Evolutionary conservation across 176 grass and related monocot genomes (phyloP).

Genomic region (Microstegium vimineum): DNA sequence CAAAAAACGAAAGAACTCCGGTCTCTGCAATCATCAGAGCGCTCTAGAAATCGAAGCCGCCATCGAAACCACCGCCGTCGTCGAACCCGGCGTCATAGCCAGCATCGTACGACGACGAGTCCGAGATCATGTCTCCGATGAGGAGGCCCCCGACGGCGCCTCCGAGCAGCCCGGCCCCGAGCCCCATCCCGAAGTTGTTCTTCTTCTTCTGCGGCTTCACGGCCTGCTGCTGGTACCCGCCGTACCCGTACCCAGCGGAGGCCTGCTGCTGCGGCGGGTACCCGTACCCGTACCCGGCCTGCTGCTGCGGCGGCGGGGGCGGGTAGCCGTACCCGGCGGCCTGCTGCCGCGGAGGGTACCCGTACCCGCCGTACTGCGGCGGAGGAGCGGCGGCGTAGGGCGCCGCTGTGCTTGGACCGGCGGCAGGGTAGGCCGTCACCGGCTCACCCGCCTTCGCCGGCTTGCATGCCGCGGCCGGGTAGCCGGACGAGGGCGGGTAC

Average conservation of each 20-base stretch:
- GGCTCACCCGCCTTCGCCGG: slow-evolving; percentile 36
- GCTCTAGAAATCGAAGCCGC: slow-evolving; percentile 65
- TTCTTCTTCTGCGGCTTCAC: slow-evolving; percentile 56
- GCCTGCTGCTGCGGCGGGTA: slow-evolving; percentile 24
- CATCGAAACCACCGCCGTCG: slow-evolving; percentile 59
- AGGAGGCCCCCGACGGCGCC: slow-evolving; percentile 70
- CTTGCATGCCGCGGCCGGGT: slow-evolving; percentile 28
- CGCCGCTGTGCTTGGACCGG: slow-evolving; percentile 28
- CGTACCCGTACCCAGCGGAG: slow-evolving; percentile 47
- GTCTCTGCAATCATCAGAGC: not conserved
- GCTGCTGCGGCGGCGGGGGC: slow-evolving; percentile 43
- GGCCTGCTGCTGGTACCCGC: slow-evolving; percentile 47
- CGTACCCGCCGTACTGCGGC: slow-evolving; percentile 51
- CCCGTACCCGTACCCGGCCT: slow-evolving; percentile 34
- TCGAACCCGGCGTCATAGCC: slow-evolving; percentile 62
- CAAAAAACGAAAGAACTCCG: not conserved
- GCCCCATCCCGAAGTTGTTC: slow-evolving; percentile 57
- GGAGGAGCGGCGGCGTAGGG: slow-evolving; percentile 43
- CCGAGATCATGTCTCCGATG: slow-evolving; percentile 55
- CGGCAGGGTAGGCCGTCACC: slow-evolving; percentile 51
- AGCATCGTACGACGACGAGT: slow-evolving; percentile 28
- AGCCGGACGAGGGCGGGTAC: slow-evolving; percentile 20
- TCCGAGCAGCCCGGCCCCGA: slow-evolving; percentile 59
- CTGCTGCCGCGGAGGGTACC: slow-evolving; percentile 42
- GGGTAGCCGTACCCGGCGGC: slow-evolving; percentile 47